A percentile compares a stretch with the other conserved stretches of the same genome.
Conservation (phyloP, 352 stramenopile species). For the Blastocystis sp. region DNA sequence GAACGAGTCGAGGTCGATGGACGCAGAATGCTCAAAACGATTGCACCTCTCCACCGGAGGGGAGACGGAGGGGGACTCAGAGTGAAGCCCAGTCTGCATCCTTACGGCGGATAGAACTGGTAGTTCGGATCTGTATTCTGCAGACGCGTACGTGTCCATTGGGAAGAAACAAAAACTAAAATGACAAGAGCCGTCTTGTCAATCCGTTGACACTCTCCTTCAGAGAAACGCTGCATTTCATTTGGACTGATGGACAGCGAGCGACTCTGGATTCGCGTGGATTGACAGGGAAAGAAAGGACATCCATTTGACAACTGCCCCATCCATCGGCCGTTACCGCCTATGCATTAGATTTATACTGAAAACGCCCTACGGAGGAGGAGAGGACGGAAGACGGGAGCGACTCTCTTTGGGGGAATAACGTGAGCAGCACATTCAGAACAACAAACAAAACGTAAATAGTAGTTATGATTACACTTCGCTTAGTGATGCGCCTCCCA, state of each 20-base stretch:
- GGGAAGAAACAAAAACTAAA: too few species aligned
- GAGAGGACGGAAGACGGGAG: too few species aligned
- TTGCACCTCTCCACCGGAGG: not conserved
- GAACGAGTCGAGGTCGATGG: not conserved
- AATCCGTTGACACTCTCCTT: not conserved
- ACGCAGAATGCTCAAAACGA: not conserved
- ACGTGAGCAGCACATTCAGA: not conserved
- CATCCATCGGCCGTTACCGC: not conserved
- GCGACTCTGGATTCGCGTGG: too few species aligned
- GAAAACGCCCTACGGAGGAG: too few species aligned
- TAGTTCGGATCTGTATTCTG: not conserved
- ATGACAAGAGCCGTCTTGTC: not conserved
- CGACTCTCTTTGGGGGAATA: too few species aligned
- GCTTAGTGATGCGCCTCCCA: slow-evolving; percentile 63
- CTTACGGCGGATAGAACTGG: not conserved
- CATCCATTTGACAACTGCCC: not conserved
- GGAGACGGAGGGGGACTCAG: not conserved
- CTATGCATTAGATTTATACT: too few species aligned
- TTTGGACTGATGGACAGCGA: too few species aligned
- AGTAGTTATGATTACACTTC: slow-evolving; percentile 9
- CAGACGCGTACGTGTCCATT: not conserved
- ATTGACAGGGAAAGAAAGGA: not conserved
- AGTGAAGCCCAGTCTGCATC: not conserved
- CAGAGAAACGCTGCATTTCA: too few species aligned
- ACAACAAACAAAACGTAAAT: slow-evolving; percentile 39